Base-by-base conservation (phyloP, 164 flowering plant species). In the Pachysandra terminalis region DNA sequence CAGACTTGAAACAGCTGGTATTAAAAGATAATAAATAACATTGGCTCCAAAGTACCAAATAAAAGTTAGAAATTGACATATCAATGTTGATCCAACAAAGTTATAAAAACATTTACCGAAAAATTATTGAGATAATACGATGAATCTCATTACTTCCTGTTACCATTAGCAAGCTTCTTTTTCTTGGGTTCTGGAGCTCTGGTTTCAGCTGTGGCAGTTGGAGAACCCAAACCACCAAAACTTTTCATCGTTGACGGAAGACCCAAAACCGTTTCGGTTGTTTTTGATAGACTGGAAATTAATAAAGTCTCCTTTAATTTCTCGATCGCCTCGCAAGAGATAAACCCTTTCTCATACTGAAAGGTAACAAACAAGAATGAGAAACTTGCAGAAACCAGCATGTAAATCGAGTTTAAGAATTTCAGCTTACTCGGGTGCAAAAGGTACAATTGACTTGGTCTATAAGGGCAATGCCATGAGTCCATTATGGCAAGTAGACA, bases 341-440 rank as follows among this genome's bases (percentile, higher is more conserved):
- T 19, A 23, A 7, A 59, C 25, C 64, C 71, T 41, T 73, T 74
- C 76, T 81, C 84, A 71, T 74, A 79, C 88, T 84, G 74, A 70
- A 75, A 55, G 5, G 9, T 68, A 69, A 32, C 17, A 28, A 55
- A 35, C 14, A 9, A 61, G 51, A 59, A 53, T 13, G 0, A 68
- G 2, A 35, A 60, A n/a, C 14, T 10, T 45, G 10, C 14, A 45
- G 6, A 45, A 45, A 10, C 1, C 15, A 45, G 1, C 4, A 45
- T 12, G 10, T 45, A 45, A 13, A 45, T 2, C 51, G 7, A 45
- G 51, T 1, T 45, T 5, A 15, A 10, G 10, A 45, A 45, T 45
- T 45, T 45, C 51, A 32, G 37, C 37, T 32, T 32, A 3, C 37
- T 32, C 37, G 7, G 7, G 37, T 32, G 7, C 7, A 32, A 32